Base-by-base conservation (phyloP, 495 filamentous ascomycete species). In the Opeltia flavorubescens region DNA sequence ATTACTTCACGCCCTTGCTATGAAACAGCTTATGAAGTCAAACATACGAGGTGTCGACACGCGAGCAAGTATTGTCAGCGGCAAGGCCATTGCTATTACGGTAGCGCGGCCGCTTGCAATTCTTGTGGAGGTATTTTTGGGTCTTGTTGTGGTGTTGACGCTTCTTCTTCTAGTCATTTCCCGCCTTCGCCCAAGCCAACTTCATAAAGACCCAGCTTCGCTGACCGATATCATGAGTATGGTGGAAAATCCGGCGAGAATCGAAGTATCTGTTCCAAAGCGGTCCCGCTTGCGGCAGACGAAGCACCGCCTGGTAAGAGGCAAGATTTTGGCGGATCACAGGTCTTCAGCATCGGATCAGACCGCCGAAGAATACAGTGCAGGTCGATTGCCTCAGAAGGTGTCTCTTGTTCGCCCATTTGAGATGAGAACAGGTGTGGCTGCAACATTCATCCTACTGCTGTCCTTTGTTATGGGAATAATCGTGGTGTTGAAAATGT, bases 51-150 rank as follows among this genome's bases (percentile, higher is more conserved):
- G 46, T 7, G 35, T 43, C 18, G 21, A 13, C 2, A 6, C 17
- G 23, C 29, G 5, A 1, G 6, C 38, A n/a, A 50, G 51, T 23
- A 8, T 17, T 27, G n/a, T 43, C 3, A 5, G 38, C 26, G 49
- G 53, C 8, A 46, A 12, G 12, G 13, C 27, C 2, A 33, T 54
- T 17, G 51, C 60, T 29, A 58, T 72, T 5, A 43, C 65, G 7
- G 49, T 70, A 5, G 62, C 65, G 13, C 46, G 61, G 1, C 8
- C 61, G 1, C 61, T 74, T 44, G 53, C 66, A 1, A 52, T 61
- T 6, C 34, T 65, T 3, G 55, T 71, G 0, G 67, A 71, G 46
- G 55, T 27, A 0, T 51, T 64, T 4, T 56, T 73, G 1, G 58
- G 48, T 4, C 9, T 63, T 1, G 62, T 66, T 0, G 47, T 56